phyloP scores from a whole-genome alignment of 1,139 yeast species.

The Yamadazyma jaroonii region DNA sequence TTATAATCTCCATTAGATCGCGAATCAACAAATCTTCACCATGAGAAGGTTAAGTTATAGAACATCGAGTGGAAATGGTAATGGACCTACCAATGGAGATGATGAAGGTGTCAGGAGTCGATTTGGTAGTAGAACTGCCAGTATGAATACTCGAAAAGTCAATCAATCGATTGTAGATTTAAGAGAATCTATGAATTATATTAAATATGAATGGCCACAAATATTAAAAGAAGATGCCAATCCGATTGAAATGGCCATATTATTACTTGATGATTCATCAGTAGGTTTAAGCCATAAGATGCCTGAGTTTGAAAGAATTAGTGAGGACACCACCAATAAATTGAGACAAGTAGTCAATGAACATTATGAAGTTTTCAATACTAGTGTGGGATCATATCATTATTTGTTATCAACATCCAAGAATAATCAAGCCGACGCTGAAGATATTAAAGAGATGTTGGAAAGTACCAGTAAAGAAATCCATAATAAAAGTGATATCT shows the following conservation, averaged over 20 bases:
- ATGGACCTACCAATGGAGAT: constrained; percentile 18
- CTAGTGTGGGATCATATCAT: constrained; percentile 76
- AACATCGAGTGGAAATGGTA: constrained; percentile 2
- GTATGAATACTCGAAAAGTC: background rate
- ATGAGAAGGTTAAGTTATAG: constrained; percentile 8
- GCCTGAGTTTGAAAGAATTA: constrained; percentile 54
- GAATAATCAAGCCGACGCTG: constrained; percentile 55
- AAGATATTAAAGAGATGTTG: constrained; percentile 51
- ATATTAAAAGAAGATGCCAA: constrained; percentile 47
- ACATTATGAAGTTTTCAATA: constrained; percentile 82
- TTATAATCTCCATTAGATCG: constrained; percentile 8
- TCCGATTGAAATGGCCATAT: constrained; percentile 80
- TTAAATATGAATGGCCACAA: constrained; percentile 48
- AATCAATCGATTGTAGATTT: constrained; percentile 32
- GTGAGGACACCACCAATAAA: constrained; percentile 53
- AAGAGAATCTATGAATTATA: constrained; percentile 35
- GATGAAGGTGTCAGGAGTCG: constrained; percentile 8
- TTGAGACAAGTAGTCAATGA: constrained; percentile 74
- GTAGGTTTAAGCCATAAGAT: constrained; percentile 81
- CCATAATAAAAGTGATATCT: constrained; percentile 51
- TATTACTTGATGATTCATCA: constrained; percentile 78
- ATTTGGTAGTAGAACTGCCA: constrained; percentile 3
- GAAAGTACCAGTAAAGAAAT: constrained; percentile 50
- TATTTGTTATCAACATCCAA: constrained; percentile 53
- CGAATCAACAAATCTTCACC: constrained; percentile 3